Percentiles rank a stretch among this genome's conserved stretches.
phyloP scores from a whole-genome alignment of 805 yeast genomes.

The Zygosaccharomyces gambellarensis region DNA sequence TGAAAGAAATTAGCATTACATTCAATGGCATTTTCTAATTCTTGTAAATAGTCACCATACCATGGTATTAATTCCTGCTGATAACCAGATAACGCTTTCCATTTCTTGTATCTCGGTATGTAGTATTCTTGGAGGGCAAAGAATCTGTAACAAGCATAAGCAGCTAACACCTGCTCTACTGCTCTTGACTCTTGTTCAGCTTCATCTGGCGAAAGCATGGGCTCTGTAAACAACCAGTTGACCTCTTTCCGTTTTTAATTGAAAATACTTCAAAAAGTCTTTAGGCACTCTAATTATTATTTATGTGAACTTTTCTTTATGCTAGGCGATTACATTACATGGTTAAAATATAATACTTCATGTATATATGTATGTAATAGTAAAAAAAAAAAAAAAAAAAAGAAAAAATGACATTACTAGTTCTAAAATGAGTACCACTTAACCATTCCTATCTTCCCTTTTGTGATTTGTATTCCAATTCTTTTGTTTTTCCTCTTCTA shows the following conservation, averaged over 20 bases:
- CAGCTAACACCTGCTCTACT: conserved; percentile 6
- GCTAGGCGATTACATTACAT: conserved; percentile 6
- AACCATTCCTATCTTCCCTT: too few relatives aligned
- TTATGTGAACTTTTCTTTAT: neutral
- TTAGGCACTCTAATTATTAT: neutral
- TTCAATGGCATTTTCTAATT: conserved; percentile 32
- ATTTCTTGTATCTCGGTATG: conserved; percentile 32
- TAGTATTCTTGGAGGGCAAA: conserved; percentile 12
- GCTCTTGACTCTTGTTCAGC: conserved; percentile 3
- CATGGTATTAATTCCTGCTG: conserved; percentile 45
- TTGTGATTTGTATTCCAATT: neutral
- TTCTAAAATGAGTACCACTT: neutral
- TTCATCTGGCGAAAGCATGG: neutral
- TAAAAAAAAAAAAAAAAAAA: neutral
- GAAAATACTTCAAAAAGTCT: neutral
- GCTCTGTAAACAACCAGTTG: neutral
- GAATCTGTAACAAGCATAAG: conserved; percentile 5
- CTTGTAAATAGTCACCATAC: conserved; percentile 40
- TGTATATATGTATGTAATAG: too few relatives aligned
- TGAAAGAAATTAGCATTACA: conserved; percentile 9
- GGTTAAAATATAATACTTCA: neutral
- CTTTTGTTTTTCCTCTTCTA: conserved; percentile 7
- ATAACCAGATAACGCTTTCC: conserved; percentile 33
- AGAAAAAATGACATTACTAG: neutral
- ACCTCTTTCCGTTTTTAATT: neutral